Conservation (phyloP, 441 rosid species). For the Syzygium malaccense region DNA sequence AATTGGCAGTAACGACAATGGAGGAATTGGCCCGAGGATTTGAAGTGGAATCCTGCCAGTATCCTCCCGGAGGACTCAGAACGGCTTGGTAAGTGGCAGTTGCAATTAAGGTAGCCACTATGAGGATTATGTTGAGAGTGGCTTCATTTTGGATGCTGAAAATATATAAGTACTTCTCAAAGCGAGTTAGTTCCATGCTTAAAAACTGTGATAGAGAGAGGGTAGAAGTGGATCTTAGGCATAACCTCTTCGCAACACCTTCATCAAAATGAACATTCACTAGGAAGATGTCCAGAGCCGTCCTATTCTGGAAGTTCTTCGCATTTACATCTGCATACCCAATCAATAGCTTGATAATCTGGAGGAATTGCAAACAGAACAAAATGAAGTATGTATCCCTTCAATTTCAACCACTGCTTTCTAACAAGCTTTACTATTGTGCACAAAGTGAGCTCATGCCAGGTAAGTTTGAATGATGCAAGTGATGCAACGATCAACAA, state of each 20-base stretch:
- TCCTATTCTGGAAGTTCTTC: background rate
- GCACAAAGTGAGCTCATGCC: no score
- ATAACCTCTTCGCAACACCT: background rate
- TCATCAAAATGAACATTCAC: accelerated
- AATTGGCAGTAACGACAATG: no score
- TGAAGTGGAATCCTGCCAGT: background rate
- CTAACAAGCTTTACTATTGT: no score
- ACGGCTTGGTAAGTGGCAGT: accelerated
- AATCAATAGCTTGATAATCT: background rate
- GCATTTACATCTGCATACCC: background rate
- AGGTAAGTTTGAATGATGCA: no score
- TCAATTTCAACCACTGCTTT: background rate
- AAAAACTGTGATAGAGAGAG: background rate
- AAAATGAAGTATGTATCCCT: background rate
- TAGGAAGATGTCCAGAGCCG: background rate
- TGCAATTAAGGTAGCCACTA: background rate
- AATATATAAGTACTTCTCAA: background rate
- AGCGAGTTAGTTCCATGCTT: background rate
- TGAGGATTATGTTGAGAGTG: background rate
- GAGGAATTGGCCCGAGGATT: background rate
- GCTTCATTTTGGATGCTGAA: no score
- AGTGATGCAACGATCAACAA: no score
- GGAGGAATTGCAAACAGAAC: background rate
- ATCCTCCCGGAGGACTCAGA: background rate
- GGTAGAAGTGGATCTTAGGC: background rate